Percentiles rank a stretch among this genome's conserved stretches.
phyloP scores from a whole-genome alignment of 2,329 filamentous ascomycete species.

The Coniochaeta sp. region DNA sequence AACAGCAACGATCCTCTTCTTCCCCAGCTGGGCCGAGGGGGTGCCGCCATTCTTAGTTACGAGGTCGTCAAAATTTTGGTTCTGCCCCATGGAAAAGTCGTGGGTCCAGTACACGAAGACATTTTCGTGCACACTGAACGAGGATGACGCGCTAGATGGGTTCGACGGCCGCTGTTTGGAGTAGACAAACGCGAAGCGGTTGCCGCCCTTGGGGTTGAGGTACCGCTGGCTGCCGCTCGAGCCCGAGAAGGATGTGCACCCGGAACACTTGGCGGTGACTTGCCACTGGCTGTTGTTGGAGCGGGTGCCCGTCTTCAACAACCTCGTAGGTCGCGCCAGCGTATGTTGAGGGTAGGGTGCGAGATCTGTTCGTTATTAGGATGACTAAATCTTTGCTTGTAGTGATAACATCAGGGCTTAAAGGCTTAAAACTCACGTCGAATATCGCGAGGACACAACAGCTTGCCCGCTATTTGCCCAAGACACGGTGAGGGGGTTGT shows the following conservation, averaged over 20 bases:
- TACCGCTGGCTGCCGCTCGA: constrained; percentile 11
- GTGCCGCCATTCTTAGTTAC: background rate
- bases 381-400: background rate
- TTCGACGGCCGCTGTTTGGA: constrained; percentile 12
- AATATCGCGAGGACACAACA: constrained; percentile 33
- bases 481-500: constrained; percentile 34
- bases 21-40: background rate
- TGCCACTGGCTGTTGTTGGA: constrained; percentile 33
- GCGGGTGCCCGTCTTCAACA: constrained; percentile 27
- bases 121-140: constrained; percentile 16
- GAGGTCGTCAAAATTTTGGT: constrained; percentile 10
- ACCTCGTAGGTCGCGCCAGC: constrained; percentile 21
- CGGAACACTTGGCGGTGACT: constrained; percentile 27
- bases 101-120: constrained; percentile 19
- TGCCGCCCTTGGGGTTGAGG: constrained; percentile 16
- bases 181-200: constrained; percentile 21
- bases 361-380: too few relatives aligned
- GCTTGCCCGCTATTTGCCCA: constrained; percentile 33
- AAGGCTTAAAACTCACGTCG: constrained; percentile 25
- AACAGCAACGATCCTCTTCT: background rate
- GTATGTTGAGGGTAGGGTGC: constrained; percentile 22
- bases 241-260: constrained; percentile 15
- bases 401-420: background rate
- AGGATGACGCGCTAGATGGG: constrained; percentile 12
- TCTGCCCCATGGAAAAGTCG: constrained; percentile 16